phyloP scores from a whole-genome alignment of 2,329 filamentous ascomycete species.

The Hypoxylon sp. region DNA sequence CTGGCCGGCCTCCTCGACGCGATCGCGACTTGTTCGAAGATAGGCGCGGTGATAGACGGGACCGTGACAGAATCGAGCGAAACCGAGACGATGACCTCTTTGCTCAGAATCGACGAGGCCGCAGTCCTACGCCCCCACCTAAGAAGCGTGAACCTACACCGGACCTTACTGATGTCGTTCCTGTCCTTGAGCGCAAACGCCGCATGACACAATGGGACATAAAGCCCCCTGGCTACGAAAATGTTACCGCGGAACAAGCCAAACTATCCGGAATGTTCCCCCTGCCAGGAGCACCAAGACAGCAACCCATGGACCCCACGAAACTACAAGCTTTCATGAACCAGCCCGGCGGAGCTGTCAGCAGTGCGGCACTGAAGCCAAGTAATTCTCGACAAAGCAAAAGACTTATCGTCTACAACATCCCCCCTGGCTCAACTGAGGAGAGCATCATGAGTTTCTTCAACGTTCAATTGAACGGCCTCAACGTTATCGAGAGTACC shows the following conservation, averaged over 20 bases:
- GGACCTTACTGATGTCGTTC: constrained; percentile 88
- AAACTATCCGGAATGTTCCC: constrained; percentile 99
- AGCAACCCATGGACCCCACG: constrained; percentile 94
- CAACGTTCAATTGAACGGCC: constrained; percentile 95
- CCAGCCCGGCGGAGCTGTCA: constrained; percentile 80
- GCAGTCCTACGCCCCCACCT: constrained; percentile 83
- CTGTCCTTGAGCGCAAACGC: constrained; percentile 87
- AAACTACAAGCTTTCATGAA: constrained; percentile 97
- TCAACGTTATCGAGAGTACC: constrained; percentile 87
- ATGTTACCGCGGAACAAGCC: constrained; percentile 97
- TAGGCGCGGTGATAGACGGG: constrained; percentile 62
- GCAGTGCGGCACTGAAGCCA: constrained; percentile 87
- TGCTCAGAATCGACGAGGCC: constrained; percentile 70
- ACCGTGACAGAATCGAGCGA: constrained; percentile 57
- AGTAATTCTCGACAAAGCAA: constrained; percentile 95
- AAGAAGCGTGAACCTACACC: constrained; percentile 97
- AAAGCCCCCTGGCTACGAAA: constrained; percentile 97
- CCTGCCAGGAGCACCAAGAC: constrained; percentile 91
- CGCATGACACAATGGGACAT: constrained; percentile 99
- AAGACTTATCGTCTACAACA: constrained; percentile 88
- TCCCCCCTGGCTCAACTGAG: constrained; percentile 80
- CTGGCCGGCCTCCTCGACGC: constrained; percentile 71
- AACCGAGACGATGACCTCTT: constrained; percentile 68
- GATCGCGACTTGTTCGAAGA: constrained; percentile 76
- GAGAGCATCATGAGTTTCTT: constrained; percentile 87